phyloP scores from a whole-genome alignment of 2,329 filamentous ascomycete species.

The Pyrenophora teres region DNA sequence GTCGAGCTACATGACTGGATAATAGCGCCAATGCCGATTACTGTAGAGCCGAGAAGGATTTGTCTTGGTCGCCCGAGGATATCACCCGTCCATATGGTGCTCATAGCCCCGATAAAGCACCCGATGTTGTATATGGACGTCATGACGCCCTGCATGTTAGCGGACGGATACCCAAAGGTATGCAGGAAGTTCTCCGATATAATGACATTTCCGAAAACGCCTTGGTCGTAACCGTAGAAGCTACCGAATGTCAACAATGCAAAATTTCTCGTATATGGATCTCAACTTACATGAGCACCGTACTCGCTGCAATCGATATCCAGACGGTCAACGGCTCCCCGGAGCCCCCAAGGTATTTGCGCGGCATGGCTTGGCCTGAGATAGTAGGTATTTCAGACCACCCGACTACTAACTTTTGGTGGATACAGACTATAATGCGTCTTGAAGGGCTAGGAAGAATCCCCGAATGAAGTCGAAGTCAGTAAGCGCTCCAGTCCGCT shows the following conservation, averaged over 20 bases:
- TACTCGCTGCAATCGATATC: conserved; percentile 58
- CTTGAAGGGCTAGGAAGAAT: neutral
- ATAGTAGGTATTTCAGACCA: neutral
- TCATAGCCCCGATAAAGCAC: conserved; percentile 52
- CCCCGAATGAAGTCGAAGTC: neutral
- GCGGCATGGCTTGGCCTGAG: conserved; percentile 43
- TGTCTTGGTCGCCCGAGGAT: conserved; percentile 61
- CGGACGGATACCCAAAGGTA: conserved; percentile 35
- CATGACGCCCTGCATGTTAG: conserved; percentile 47
- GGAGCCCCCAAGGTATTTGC: conserved; percentile 57
- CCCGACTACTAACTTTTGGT: neutral
- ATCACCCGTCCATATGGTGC: conserved; percentile 58
- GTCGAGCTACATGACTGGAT: conserved; percentile 45
- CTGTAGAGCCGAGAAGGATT: conserved; percentile 60
- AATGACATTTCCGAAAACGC: conserved; percentile 44
- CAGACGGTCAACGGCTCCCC: conserved; percentile 58
- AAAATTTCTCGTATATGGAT: too few species aligned
- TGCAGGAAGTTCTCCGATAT: conserved; percentile 39
- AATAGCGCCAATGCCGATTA: conserved; percentile 47
- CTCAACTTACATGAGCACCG: conserved; percentile 49
- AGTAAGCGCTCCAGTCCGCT: neutral
- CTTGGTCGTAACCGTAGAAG: conserved; percentile 54
- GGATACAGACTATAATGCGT: neutral
- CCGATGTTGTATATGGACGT: conserved; percentile 51
- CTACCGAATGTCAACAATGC: neutral